Percentiles rank a stretch among this genome's conserved stretches.
phyloP scores from a whole-genome alignment of 176 grass and related monocot species.

The Zizania latifolia region DNA sequence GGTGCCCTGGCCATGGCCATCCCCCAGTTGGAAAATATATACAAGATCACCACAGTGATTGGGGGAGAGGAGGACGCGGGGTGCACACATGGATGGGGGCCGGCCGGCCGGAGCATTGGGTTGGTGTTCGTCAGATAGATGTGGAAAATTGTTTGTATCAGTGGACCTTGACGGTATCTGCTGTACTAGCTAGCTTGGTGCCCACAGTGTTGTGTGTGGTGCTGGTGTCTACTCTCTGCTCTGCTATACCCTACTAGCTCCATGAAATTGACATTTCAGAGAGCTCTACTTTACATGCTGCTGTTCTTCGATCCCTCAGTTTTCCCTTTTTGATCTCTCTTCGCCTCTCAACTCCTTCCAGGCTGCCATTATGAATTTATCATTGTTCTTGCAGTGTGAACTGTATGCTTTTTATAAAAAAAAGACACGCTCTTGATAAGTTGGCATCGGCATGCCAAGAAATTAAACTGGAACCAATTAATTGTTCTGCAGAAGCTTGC shows the following conservation, averaged over 20 bases:
- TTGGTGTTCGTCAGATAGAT: too few relatives aligned
- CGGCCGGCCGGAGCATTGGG: too few relatives aligned
- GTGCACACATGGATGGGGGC: background rate
- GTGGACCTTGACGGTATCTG: background rate
- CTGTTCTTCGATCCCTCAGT: background rate
- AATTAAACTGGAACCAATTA: too few relatives aligned
- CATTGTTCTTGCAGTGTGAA: background rate
- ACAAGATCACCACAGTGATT: conserved; percentile 55
- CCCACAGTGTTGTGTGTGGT: conserved; percentile 14
- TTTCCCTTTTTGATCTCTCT: background rate
- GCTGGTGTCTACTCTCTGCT: background rate
- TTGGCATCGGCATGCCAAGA: too few relatives aligned
- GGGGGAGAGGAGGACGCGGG: conserved; percentile 3
- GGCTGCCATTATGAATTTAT: background rate
- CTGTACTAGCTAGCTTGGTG: background rate
- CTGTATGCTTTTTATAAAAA: too few relatives aligned
- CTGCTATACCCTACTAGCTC: background rate
- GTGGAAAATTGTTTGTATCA: conserved; percentile 28
- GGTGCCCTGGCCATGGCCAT: conserved; percentile 30
- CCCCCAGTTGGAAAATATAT: conserved; percentile 16
- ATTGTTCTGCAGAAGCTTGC: background rate
- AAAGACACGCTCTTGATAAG: too few relatives aligned
- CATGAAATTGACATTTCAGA: conserved; percentile 38
- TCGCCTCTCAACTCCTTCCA: too few relatives aligned
- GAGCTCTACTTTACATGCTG: conserved; percentile 45